Conservation (phyloP, 176 grass and related monocot genomes). For the Lolium rigidum region DNA sequence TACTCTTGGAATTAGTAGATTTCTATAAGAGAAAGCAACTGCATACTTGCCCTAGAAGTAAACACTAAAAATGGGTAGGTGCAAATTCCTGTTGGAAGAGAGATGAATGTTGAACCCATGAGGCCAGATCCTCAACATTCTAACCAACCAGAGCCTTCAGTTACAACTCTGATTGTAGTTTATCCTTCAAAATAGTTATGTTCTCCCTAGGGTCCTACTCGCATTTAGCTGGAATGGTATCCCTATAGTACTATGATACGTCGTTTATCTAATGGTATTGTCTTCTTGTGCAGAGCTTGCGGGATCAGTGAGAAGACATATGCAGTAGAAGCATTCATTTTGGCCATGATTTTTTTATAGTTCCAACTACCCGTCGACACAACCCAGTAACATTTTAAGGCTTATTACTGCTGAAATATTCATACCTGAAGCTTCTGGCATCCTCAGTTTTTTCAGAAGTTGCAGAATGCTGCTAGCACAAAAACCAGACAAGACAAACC, state of each 20-base stretch:
- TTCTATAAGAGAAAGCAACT: neutral
- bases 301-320: conserved; percentile 28
- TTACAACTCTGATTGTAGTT: neutral
- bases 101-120: neutral
- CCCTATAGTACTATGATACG: neutral
- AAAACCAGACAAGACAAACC: neutral
- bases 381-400: neutral
- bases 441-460: neutral
- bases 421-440: neutral
- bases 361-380: neutral
- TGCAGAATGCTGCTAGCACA: neutral
- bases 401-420: neutral
- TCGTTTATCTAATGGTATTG: conserved; percentile 17
- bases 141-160: neutral
- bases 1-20: neutral
- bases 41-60: neutral
- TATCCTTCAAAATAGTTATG: neutral
- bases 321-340: neutral
- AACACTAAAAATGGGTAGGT: neutral
- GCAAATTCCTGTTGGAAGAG: neutral
- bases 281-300: conserved; percentile 37
- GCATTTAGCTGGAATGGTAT: neutral
- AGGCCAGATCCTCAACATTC: neutral
- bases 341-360: neutral
- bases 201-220: neutral